A percentile compares a stretch with the other conserved stretches of the same genome.
phyloP scores from a whole-genome alignment of 1,139 yeast genomes.

The Taphrina sp. region DNA sequence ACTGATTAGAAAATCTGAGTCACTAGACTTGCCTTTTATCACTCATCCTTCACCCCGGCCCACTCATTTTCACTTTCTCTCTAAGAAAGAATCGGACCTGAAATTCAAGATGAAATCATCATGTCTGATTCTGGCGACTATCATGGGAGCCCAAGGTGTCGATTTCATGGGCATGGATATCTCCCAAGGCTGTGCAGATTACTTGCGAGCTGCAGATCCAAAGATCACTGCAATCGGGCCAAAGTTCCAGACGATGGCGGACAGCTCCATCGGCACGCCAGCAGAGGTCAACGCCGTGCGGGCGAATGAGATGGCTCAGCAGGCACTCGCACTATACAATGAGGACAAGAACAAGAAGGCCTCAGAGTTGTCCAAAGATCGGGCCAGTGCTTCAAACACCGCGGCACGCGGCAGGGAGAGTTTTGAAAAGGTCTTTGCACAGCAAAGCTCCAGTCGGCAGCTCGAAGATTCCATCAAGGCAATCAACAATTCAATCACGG shows the following conservation, averaged over 20 bases:
- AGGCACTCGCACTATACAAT: background rate
- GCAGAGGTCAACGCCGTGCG: slow-evolving; percentile 6
- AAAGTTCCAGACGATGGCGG: background rate
- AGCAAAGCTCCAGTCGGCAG: slow-evolving; percentile 2
- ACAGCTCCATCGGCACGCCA: slow-evolving; percentile 1
- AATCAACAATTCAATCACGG: background rate
- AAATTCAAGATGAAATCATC: slow-evolving; percentile 5
- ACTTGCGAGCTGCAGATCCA: slow-evolving; percentile 3
- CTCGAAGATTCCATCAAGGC: background rate
- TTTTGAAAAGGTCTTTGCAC: background rate
- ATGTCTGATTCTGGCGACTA: background rate
- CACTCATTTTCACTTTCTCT: too few species aligned
- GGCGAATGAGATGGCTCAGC: slow-evolving; percentile 7
- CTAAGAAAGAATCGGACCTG: too few species aligned
- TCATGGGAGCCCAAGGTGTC: background rate
- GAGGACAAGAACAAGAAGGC: slow-evolving; percentile 10
- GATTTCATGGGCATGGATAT: slow-evolving; percentile 14
- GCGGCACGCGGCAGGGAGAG: slow-evolving; percentile 1
- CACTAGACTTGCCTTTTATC: too few species aligned
- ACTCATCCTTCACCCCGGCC: too few species aligned
- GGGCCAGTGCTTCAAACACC: background rate
- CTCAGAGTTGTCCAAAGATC: slow-evolving; percentile 3
- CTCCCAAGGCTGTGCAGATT: slow-evolving; percentile 12
- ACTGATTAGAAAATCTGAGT: too few species aligned
- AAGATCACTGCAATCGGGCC: slow-evolving; percentile 8